These are phyloP conservation scores for Paramyrothecium sp. DNA, from an alignment of 2,329 filamentous ascomycete genomes.

Conservation along the genomic window DNA sequence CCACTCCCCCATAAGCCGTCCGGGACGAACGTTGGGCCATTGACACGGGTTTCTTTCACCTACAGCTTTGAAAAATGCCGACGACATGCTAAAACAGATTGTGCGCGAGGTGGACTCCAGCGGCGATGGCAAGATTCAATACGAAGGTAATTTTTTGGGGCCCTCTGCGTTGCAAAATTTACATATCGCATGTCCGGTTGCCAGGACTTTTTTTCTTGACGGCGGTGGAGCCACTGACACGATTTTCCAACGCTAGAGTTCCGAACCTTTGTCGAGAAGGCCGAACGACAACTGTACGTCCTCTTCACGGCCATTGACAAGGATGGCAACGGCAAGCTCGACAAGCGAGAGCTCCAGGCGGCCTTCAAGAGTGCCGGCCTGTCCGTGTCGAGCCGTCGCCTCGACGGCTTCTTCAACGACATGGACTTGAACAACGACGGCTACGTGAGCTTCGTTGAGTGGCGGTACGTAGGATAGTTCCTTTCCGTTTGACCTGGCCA, in stretches of 20 bases:
- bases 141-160: constrained; percentile 63
- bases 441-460: constrained; percentile 87
- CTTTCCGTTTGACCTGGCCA: not conserved
- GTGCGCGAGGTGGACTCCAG: constrained; percentile 82
- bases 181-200: constrained; percentile 2
- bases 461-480: constrained; percentile 67
- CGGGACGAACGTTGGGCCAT: not conserved
- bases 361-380: constrained; percentile 81
- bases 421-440: constrained; percentile 90
- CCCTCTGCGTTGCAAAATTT: constrained; percentile 5
- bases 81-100: constrained; percentile 77
- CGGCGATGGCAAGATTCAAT: constrained; percentile 86
- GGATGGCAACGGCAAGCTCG: constrained; percentile 81
- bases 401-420: constrained; percentile 84
- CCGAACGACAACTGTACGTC: constrained; percentile 77
- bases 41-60: constrained; percentile 16
- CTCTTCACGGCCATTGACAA: constrained; percentile 87
- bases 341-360: constrained; percentile 76
- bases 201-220: constrained; percentile 13
- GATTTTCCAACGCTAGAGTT: constrained; percentile 63
- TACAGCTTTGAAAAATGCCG: constrained; percentile 81
- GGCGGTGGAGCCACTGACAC: constrained; percentile 2
- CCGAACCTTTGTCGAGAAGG: constrained; percentile 79
- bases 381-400: constrained; percentile 70
- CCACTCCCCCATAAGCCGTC: too few relatives aligned